phyloP scores from a whole-genome alignment of 148 eudicot species.

The Beta vulgaris region DNA sequence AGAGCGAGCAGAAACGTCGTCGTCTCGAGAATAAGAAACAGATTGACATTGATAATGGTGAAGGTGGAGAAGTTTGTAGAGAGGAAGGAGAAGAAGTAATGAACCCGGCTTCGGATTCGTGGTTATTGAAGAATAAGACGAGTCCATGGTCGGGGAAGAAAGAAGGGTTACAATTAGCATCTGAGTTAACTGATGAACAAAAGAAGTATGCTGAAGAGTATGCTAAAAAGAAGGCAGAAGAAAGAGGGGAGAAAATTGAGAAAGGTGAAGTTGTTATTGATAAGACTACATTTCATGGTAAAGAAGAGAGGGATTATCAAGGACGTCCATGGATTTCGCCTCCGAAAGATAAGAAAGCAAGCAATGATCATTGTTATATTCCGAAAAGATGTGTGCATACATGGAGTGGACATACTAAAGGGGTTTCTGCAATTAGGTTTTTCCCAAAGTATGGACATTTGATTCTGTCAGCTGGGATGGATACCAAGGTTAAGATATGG shows the following conservation, averaged over 20 bases:
- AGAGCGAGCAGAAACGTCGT: constrained; percentile 68
- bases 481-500: constrained; percentile 91
- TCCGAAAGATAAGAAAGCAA: constrained; percentile 76
- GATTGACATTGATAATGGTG: constrained; percentile 20
- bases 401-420: constrained; percentile 95
- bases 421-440: constrained; percentile 86
- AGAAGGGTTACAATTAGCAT: constrained; percentile 54
- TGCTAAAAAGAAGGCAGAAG: constrained; percentile 79
- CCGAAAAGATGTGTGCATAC: constrained; percentile 86
- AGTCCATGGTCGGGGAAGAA: constrained; percentile 94
- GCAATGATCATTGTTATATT: constrained; percentile 83
- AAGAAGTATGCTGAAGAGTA: constrained; percentile 92
- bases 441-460: constrained; percentile 88
- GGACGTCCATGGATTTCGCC: constrained; percentile 92
- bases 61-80: constrained; percentile 25
- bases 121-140: constrained; percentile 69
- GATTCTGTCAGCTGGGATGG: constrained; percentile 87
- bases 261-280: constrained; percentile 56
- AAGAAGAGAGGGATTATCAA: constrained; percentile 92
- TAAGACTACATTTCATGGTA: constrained; percentile 89
- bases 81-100: constrained; percentile 38
- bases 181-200: constrained; percentile 84
- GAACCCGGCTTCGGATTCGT: constrained; percentile 71
- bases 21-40: constrained; percentile 58
- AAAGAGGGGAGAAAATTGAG: constrained; percentile 49